These are phyloP conservation scores for Aspergillus floridensis DNA, from an alignment of 2,329 filamentous ascomycete genomes.

Conservation along the genomic window DNA sequence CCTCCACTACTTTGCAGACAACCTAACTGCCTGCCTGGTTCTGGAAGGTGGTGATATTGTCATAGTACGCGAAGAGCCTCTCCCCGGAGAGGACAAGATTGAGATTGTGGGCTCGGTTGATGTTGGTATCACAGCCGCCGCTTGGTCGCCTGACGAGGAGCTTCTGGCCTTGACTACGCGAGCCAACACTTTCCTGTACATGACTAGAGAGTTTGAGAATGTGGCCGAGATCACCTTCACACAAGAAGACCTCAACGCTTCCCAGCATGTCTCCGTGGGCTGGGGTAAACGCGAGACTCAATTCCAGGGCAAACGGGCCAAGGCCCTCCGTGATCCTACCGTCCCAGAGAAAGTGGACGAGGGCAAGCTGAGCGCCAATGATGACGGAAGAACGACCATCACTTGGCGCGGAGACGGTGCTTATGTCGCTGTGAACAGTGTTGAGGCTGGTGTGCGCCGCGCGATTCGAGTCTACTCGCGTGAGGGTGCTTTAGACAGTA, in stretches of 20 bases:
- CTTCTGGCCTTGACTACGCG: slow-evolving; percentile 79
- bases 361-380: slow-evolving; percentile 70
- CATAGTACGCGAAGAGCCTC: slow-evolving; percentile 70
- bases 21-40: slow-evolving; percentile 72
- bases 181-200: slow-evolving; percentile 76
- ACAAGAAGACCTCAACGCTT: slow-evolving; percentile 76
- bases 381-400: slow-evolving; percentile 69
- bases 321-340: slow-evolving; percentile 85
- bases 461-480: slow-evolving; percentile 87
- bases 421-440: slow-evolving; percentile 79
- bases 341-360: slow-evolving; percentile 90
- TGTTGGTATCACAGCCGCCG: slow-evolving; percentile 81
- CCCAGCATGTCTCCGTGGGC: slow-evolving; percentile 90
- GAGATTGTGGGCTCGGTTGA: slow-evolving; percentile 96
- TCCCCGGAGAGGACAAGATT: slow-evolving; percentile 70
- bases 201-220: slow-evolving; percentile 88
- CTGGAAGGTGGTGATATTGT: slow-evolving; percentile 89
- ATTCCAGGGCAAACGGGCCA: slow-evolving; percentile 87
- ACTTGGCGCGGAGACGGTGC: slow-evolving; percentile 95
- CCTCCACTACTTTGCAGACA: slow-evolving; percentile 83
- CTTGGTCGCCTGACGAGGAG: slow-evolving; percentile 95
- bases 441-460: slow-evolving; percentile 68
- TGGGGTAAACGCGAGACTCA: slow-evolving; percentile 99
- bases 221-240: slow-evolving; percentile 72
- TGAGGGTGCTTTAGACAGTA: slow-evolving; percentile 86